These are phyloP conservation scores for Echeveria elegans DNA, from an alignment of 164 flowering plant species.

Conservation along the genomic window DNA sequence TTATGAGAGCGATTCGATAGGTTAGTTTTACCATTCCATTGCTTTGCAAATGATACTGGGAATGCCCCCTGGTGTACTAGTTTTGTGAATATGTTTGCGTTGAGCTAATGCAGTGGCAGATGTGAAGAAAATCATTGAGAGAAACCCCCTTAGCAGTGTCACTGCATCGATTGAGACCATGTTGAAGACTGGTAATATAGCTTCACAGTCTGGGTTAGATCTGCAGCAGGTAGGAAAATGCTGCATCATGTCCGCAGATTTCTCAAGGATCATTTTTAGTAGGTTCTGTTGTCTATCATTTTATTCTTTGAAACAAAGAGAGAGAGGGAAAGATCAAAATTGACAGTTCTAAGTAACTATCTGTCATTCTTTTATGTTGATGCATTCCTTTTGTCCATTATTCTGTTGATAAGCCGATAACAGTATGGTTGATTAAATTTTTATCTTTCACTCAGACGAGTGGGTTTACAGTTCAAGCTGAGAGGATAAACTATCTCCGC, in stretches of 20 bases:
- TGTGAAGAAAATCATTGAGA: conserved; percentile 65
- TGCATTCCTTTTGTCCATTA: background rate
- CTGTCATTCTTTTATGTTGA: background rate
- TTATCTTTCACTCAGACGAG: conserved; percentile 42
- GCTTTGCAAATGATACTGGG: background rate
- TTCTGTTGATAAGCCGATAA: no score
- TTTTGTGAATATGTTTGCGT: background rate
- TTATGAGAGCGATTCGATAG: background rate
- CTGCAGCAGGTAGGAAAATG: conserved; percentile 60
- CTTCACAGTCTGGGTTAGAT: conserved; percentile 57
- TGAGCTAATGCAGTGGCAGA: conserved; percentile 43
- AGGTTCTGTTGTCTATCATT: background rate
- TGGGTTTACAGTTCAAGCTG: conserved; percentile 79
- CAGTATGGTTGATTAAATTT: background rate
- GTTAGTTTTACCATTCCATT: background rate
- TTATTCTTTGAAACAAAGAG: background rate
- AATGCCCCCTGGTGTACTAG: background rate
- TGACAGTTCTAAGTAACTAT: background rate
- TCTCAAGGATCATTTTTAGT: background rate
- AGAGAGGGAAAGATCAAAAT: background rate
- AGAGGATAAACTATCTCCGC: conserved; percentile 84
- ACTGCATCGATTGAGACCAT: conserved; percentile 56
- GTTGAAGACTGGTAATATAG: conserved; percentile 69
- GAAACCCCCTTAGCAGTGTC: conserved; percentile 32
- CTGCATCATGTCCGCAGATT: background rate